Evolutionary conservation across 768 basidiomycete genomes (phyloP), one percentile per base, ranked within the genome.

Genomic region (Boletus subparvulus): DNA sequence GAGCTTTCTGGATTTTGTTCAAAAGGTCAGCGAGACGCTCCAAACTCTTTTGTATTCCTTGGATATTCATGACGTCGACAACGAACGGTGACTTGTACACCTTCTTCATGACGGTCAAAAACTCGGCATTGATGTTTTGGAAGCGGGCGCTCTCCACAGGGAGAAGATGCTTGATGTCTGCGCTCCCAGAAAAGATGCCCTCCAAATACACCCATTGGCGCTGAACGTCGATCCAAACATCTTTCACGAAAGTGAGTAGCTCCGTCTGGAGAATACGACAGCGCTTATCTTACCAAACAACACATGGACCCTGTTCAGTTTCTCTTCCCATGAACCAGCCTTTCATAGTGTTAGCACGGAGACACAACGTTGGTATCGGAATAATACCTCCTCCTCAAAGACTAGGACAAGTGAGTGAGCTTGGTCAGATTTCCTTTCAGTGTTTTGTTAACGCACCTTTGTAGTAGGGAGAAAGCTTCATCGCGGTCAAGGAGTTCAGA

Each of bases 191-290:
- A 75, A 99, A 99, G 64, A 99, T 99, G 42, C 97, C 97, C 73
- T 99, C 97, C 50, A 99, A 82, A 70, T 99, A 99, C 1, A 99
- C 97, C 97, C 97, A 99, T 77, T 99, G 97, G 8, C 97, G 86
- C 65, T 99, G 97, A 16, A 99, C 97, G 64, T 99, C 97, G 63
- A 99, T 97, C 97, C 97, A 99, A 37, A 98, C 90, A 73, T 99
- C 92, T 93, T 44, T 70, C 50, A 42, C 42, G 32, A 45, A 40
- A 42, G 39, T 53, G 40, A 60, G 56, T 30, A 35, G 21, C n/a
- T 40, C 37, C 11, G 5, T 43, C 26, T 10, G 13, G 45, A 30
- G n/a, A 2, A 35, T 35, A 40, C 11, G 7, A n/a, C 16, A 12
- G 2, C 1, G 14, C 0, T n/a, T 14, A 26, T 68, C 80, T 65